A percentile compares a stretch with the other conserved stretches of the same genome.
phyloP scores from a whole-genome alignment of 164 flowering plant species.

The Vitis vinifera region ASM3070453v1 NC_081816.1:20559001-20559500 shows the following conservation, averaged over 20 bases:
- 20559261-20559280: background rate
- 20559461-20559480: too few relatives aligned
- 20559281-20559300: background rate
- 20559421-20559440: too few relatives aligned
- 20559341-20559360: background rate
- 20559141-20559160: background rate
- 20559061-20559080: conserved; percentile 86
- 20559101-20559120: conserved; percentile 58
- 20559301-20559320: background rate
- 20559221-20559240: background rate
- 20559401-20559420: too few relatives aligned
- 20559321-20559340: too few relatives aligned
- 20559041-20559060: conserved; percentile 97
- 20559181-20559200: background rate
- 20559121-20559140: background rate
- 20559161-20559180: background rate
- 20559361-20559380: too few relatives aligned
- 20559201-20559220: background rate
- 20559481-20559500: too few relatives aligned
- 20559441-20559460: too few relatives aligned
- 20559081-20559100: conserved; percentile 55
- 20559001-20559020: conserved; percentile 55
- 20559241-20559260: background rate
- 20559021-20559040: conserved; percentile 61
- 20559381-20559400: too few relatives aligned